These are phyloP conservation scores for Emergomyces orientalis DNA, from an alignment of 2,329 filamentous ascomycete species.

Conservation along the genomic window DNA sequence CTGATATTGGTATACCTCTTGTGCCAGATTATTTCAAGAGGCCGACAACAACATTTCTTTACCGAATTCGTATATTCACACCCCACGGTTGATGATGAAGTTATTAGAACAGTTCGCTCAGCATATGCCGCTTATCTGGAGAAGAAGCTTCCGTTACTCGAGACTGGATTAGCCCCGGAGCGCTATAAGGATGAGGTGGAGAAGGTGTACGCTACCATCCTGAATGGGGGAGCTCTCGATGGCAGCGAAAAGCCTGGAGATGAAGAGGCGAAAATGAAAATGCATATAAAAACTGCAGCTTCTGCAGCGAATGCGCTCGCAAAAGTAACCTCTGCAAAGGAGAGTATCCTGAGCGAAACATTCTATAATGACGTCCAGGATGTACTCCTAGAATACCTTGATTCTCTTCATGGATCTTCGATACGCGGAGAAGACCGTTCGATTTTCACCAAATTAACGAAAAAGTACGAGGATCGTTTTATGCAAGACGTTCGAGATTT, in stretches of 20 bases:
- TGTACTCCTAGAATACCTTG: conserved; percentile 73
- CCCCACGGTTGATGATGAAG: conserved; percentile 35
- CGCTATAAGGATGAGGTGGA: conserved; percentile 41
- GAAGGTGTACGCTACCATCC: conserved; percentile 45
- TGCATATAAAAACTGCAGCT: conserved; percentile 63
- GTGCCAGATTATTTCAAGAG: conserved; percentile 51
- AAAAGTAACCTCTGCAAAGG: conserved; percentile 18
- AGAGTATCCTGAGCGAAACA: conserved; percentile 27
- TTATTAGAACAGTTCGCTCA: conserved; percentile 41
- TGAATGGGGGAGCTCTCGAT: conserved; percentile 47
- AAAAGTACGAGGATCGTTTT: conserved; percentile 79
- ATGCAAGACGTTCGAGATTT: conserved; percentile 77
- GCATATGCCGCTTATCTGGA: conserved; percentile 52
- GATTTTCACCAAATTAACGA: conserved; percentile 82
- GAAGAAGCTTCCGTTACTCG: conserved; percentile 55
- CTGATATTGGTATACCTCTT: background rate
- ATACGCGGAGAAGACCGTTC: conserved; percentile 53
- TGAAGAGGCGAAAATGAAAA: conserved; percentile 77
- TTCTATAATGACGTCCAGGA: conserved; percentile 55
- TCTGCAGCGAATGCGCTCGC: conserved; percentile 43
- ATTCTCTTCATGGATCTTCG: conserved; percentile 49
- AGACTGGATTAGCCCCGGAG: conserved; percentile 36
- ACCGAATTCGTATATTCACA: conserved; percentile 53
- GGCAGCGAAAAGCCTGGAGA: conserved; percentile 54
- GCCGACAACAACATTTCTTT: conserved; percentile 71